A percentile compares a stretch with the other conserved stretches of the same genome.
These are phyloP conservation scores for Fusarium kyushuense DNA, from an alignment of 2,329 filamentous ascomycete genomes.

Conservation along the genomic window DNA sequence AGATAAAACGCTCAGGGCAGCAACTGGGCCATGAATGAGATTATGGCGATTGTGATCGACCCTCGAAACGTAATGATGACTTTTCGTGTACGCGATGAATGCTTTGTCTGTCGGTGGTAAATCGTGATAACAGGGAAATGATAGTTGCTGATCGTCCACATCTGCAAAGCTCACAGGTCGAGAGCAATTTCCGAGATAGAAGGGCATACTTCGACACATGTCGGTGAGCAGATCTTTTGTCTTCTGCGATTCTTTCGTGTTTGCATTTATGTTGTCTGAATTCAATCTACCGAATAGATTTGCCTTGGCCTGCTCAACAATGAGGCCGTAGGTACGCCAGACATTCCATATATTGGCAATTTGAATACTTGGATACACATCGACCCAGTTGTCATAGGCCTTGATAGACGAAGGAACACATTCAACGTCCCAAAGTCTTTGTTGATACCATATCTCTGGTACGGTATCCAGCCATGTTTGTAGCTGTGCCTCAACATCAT, in stretches of 20 bases:
- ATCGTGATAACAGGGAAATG: constrained; percentile 32
- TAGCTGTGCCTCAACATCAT: neutral
- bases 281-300: neutral
- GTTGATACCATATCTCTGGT: constrained; percentile 9
- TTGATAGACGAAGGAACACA: accelerated
- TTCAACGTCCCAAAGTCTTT: neutral
- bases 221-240: constrained; percentile 6
- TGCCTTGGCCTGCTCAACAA: neutral
- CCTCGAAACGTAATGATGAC: constrained; percentile 11
- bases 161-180: neutral
- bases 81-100: neutral
- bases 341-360: constrained; percentile 38
- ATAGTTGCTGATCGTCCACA: neutral
- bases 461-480: constrained; percentile 1
- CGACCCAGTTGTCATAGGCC: neutral
- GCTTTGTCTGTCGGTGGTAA: neutral
- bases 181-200: constrained; percentile 33
- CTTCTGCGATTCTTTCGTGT: accelerated
- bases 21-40: constrained; percentile 11
- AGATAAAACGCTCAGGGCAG: constrained; percentile 18
- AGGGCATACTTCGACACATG: constrained; percentile 31
- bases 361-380: constrained; percentile 32
- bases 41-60: constrained; percentile 30
- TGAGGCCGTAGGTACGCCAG: constrained; percentile 27
- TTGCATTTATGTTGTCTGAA: accelerated